Conservation (phyloP, 768 basidiomycete species). For the Rickenella mellea region DNA sequence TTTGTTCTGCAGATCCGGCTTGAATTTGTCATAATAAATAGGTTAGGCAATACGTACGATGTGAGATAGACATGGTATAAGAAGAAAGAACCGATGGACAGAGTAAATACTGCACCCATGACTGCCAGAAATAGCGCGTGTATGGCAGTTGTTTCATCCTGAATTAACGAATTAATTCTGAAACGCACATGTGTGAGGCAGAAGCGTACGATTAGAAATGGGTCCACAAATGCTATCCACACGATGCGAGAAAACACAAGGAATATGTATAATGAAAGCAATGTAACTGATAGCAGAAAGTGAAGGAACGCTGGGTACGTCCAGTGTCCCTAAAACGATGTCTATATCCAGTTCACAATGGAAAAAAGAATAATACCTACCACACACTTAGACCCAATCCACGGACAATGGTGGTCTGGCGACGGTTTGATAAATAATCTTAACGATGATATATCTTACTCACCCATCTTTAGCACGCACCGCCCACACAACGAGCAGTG, state of each 20-base stretch:
- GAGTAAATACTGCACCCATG: constrained; percentile 44
- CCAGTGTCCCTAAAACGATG: constrained; percentile 52
- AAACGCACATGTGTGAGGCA: neutral
- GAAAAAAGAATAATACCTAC: constrained; percentile 29
- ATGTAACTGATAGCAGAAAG: constrained; percentile 55
- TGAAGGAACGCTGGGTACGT: constrained; percentile 81
- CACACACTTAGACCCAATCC: constrained; percentile 71
- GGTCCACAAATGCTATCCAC: constrained; percentile 57
- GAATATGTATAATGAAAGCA: constrained; percentile 55
- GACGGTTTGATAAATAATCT: constrained; percentile 1
- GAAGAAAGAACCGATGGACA: constrained; percentile 70
- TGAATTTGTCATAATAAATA: neutral
- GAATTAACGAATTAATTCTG: constrained; percentile 6
- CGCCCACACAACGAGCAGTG: constrained; percentile 69
- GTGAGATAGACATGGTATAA: constrained; percentile 71
- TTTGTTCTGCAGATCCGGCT: constrained; percentile 45
- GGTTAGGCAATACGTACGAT: constrained; percentile 34
- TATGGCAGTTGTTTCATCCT: constrained; percentile 60
- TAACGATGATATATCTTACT: constrained; percentile 17
- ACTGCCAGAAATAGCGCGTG: constrained; percentile 63
- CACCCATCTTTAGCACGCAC: constrained; percentile 82
- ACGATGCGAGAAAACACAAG: constrained; percentile 43
- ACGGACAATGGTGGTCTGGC: constrained; percentile 80
- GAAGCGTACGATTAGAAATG: constrained; percentile 47
- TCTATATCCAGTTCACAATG: neutral